Evolutionary conservation across 805 yeast genomes (phyloP).

Genomic region (Tetrapisispora phaffii): DNA sequence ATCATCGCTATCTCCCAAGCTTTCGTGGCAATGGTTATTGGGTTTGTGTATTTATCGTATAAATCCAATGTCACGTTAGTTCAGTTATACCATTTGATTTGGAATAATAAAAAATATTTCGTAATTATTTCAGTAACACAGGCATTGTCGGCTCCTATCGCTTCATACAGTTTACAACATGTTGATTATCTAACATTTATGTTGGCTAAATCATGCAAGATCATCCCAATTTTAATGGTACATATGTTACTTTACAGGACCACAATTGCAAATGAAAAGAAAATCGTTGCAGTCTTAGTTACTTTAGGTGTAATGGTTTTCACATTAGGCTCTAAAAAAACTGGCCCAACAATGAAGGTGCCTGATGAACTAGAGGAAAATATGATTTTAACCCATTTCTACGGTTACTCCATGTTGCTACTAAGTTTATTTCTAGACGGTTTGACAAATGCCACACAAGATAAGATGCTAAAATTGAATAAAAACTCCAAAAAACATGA

Average conservation of each 20-base stretch:
- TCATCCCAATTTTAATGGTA: conserved; percentile 87
- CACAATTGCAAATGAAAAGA: conserved; percentile 64
- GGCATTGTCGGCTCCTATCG: conserved; percentile 73
- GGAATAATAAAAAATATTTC: conserved; percentile 31
- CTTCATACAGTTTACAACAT: conserved; percentile 65
- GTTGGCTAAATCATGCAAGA: conserved; percentile 85
- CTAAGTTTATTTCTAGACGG: conserved; percentile 78
- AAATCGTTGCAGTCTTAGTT: conserved; percentile 65
- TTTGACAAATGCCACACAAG: conserved; percentile 87
- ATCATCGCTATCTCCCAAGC: conserved; percentile 72
- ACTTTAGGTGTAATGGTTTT: conserved; percentile 77
- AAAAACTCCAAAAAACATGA: conserved; percentile 19
- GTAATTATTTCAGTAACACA: conserved; percentile 59
- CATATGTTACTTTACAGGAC: conserved; percentile 64
- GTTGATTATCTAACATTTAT: conserved; percentile 80
- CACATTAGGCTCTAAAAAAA: conserved; percentile 39
- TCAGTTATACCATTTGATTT: conserved; percentile 23
- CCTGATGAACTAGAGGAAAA: neutral
- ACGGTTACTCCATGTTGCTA: conserved; percentile 54
- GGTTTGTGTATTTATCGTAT: conserved; percentile 45
- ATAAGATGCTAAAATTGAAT: conserved; percentile 51
- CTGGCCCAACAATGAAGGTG: neutral
- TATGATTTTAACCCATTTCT: conserved; percentile 11
- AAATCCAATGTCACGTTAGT: conserved; percentile 27
- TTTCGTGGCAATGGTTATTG: conserved; percentile 58